Conservation (phyloP, 2,329 filamentous ascomycete genomes). For the Apiospora malaysiana region DNA sequence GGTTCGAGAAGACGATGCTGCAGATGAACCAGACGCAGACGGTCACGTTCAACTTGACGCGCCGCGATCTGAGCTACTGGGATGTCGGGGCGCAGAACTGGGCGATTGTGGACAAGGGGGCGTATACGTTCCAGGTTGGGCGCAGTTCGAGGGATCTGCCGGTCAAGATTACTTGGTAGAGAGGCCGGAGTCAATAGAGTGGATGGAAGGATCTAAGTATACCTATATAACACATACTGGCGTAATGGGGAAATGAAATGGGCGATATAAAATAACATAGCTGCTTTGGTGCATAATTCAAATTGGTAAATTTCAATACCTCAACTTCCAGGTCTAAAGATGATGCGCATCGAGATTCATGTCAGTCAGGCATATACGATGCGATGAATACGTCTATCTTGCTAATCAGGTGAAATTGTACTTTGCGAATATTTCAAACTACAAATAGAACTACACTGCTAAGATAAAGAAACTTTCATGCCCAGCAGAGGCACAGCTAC, state of each 20-base stretch:
- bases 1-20: slow-evolving; percentile 73
- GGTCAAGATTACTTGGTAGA: slow-evolving; percentile 17
- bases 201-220: neutral
- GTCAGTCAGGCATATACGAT: no score
- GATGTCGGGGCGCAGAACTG: slow-evolving; percentile 72
- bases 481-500: no score
- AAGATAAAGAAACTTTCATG: no score
- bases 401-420: no score
- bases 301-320: neutral
- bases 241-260: neutral
- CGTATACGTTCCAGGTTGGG: slow-evolving; percentile 48
- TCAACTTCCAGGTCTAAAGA: no score
- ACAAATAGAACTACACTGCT: no score
- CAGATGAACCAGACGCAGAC: slow-evolving; percentile 56
- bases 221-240: neutral
- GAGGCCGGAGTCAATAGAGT: neutral
- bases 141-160: slow-evolving; percentile 38
- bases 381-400: no score
- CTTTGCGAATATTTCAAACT: no score
- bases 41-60: slow-evolving; percentile 64
- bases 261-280: neutral
- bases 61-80: slow-evolving; percentile 78
- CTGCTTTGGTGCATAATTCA: slow-evolving; percentile 4
- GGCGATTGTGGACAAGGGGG: slow-evolving; percentile 60
- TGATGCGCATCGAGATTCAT: neutral